Evolutionary conservation across 2,329 filamentous ascomycete species (phyloP).

Genomic region (Penicillium carneum): DNA sequence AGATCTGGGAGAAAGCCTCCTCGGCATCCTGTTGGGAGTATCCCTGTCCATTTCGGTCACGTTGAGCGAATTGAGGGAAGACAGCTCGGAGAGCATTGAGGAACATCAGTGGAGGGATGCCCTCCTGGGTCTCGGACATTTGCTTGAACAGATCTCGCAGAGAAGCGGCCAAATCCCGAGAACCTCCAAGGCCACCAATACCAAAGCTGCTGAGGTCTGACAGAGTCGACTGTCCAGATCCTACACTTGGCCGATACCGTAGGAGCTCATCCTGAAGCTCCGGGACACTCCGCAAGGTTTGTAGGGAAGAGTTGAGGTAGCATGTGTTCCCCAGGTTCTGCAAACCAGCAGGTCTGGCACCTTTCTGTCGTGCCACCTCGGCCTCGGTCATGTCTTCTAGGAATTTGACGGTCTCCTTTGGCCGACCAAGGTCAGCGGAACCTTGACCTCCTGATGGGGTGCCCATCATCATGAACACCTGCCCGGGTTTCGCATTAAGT

Average conservation of each 20-base stretch:
- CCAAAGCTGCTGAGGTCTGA: conserved; percentile 61
- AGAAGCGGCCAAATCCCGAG: conserved; percentile 76
- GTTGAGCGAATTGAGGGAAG: conserved; percentile 93
- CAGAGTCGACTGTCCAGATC: conserved; percentile 44
- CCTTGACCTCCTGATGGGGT: conserved; percentile 74
- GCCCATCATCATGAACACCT: conserved; percentile 95
- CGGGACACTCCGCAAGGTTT: conserved; percentile 84
- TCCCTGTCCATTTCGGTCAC: conserved; percentile 78
- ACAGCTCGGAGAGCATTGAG: conserved; percentile 77
- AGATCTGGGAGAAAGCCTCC: conserved; percentile 95
- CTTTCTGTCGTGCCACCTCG: conserved; percentile 80
- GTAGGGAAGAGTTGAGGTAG: conserved; percentile 97
- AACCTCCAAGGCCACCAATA: conserved; percentile 64
- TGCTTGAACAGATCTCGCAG: conserved; percentile 84
- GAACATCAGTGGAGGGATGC: conserved; percentile 84
- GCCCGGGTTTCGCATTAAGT: conserved; percentile 82
- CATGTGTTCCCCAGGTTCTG: conserved; percentile 96
- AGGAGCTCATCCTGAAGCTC: conserved; percentile 83
- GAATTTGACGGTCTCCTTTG: conserved; percentile 84
- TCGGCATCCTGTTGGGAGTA: conserved; percentile 99
- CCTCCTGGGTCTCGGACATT: conserved; percentile 87
- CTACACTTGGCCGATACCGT: conserved; percentile 62
- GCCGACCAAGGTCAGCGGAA: conserved; percentile 68
- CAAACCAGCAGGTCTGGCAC: conserved; percentile 85
- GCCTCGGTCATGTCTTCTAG: conserved; percentile 97